These are phyloP conservation scores for Dispira simplex DNA, from an alignment of 192 early-diverging fungal genomes.

Conservation along the genomic window DNA sequence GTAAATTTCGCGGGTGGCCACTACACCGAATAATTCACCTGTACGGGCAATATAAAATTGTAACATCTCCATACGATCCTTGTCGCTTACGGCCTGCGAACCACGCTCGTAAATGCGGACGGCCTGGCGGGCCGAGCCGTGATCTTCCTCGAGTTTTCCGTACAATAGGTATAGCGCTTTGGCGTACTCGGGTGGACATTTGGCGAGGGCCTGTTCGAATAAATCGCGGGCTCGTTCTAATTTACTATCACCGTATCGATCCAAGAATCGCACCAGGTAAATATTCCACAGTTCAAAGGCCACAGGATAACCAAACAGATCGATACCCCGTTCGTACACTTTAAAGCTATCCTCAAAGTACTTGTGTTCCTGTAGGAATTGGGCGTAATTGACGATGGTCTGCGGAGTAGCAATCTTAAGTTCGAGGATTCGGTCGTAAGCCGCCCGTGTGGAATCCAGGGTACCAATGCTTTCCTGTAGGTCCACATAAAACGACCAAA, in stretches of 20 bases:
- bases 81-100: conserved; percentile 56
- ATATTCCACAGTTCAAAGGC: conserved; percentile 97
- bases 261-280: conserved; percentile 76
- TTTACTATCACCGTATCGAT: conserved; percentile 71
- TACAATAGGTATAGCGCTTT: conserved; percentile 79
- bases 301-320: conserved; percentile 89
- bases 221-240: conserved; percentile 87
- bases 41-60: conserved; percentile 84
- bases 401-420: conserved; percentile 91
- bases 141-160: conserved; percentile 80
- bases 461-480: conserved; percentile 83
- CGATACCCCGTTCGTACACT: conserved; percentile 92
- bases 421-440: conserved; percentile 87
- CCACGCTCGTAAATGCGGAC: conserved; percentile 92
- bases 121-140: conserved; percentile 80
- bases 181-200: conserved; percentile 72
- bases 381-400: conserved; percentile 89
- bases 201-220: conserved; percentile 85
- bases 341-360: conserved; percentile 93
- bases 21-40: conserved; percentile 69
- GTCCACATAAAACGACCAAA: conserved; percentile 94
- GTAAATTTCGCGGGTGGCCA: conserved; percentile 81
- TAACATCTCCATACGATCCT: conserved; percentile 70
- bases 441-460: conserved; percentile 55
- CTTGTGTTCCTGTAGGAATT: conserved; percentile 72